These are phyloP conservation scores for Oemleria cerasiformis DNA, from an alignment of 306 rosid genomes.

Conservation along the genomic window DNA sequence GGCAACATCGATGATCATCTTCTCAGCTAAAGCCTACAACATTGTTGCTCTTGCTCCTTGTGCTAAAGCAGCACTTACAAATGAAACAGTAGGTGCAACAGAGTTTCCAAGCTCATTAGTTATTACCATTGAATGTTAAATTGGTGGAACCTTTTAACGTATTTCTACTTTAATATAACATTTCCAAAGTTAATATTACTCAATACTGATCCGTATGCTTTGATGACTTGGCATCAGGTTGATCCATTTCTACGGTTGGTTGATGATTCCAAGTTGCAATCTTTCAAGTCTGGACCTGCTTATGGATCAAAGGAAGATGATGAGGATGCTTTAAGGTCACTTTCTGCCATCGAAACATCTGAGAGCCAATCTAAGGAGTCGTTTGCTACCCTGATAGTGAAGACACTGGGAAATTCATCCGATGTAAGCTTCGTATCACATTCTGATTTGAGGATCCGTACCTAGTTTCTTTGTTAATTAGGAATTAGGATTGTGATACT, in stretches of 20 bases:
- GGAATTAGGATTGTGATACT: not conserved
- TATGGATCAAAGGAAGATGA: conserved; percentile 84
- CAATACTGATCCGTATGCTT: not conserved
- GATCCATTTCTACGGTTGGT: conserved; percentile 73
- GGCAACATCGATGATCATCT: conserved; percentile 75
- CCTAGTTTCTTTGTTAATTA: not conserved
- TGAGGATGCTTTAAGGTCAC: conserved; percentile 48
- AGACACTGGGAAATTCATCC: conserved; percentile 41
- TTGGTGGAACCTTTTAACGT: not conserved
- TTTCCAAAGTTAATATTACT: not conserved
- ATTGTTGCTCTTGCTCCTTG: conserved; percentile 46
- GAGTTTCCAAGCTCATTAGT: not conserved
- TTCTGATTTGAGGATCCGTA: not conserved
- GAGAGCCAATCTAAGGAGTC: conserved; percentile 41
- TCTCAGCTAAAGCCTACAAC: conserved; percentile 65
- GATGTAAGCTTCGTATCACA: conserved; percentile 33
- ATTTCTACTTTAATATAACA: not conserved
- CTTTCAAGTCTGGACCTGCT: conserved; percentile 28
- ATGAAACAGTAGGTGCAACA: conserved; percentile 43
- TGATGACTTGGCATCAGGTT: conserved; percentile 40
- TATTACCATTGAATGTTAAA: not conserved
- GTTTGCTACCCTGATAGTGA: conserved; percentile 52
- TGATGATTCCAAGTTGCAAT: conserved; percentile 64
- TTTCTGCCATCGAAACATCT: conserved; percentile 35
- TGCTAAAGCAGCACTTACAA: conserved; percentile 61